Evolutionary conservation across 768 basidiomycete species (phyloP), one percentile per base, ranked within the genome.

Genomic region (Scleroderma citrinum): DNA sequence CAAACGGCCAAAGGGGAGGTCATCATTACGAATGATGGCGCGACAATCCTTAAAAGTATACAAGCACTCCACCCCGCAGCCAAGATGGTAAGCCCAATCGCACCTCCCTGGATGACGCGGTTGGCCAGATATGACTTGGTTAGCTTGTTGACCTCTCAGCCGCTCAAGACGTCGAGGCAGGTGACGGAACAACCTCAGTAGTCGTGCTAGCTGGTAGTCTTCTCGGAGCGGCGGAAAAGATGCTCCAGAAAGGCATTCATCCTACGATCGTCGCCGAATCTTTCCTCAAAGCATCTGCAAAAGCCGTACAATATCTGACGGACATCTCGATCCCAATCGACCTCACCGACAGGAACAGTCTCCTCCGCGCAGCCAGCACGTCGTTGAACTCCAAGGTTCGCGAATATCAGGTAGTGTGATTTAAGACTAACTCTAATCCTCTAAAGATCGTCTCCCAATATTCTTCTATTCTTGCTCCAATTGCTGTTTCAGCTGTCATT

Each of bases 11-110:
- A 92, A 68, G 94, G 94, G 53, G 95, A 99, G 67, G 92, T 95
- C 16, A 87, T 98, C 59, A 90, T 99, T 58, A 98, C 96, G 8
- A 99, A 99, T 66, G 96, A 99, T 69, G 96, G 96, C 17, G 96
- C 96, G 7, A 99, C 96, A 11, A 99, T 99, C 57, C 72, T 99
- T 48, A 91, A 92, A 65, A 92, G 84, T 56, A 89, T 97, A 58
- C 92, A 95, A 59, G 96, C 95, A 17, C 70, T 98, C 44, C 96
- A 99, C 69, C 96, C 96, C 36, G 95, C 96, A 34, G 96, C 96
- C 24, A 92, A 95, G 72, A 99, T 99, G 96, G 95, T 83, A 53
- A 47, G 14, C 21, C 37, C 42, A 30, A 40, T 11, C 13, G 29
- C 23, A 31, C n/a, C 38, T 39, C 17, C 23, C 14, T 34, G 5